Conservation (phyloP, 306 rosid species). For the Alnus rubra region DNA sequence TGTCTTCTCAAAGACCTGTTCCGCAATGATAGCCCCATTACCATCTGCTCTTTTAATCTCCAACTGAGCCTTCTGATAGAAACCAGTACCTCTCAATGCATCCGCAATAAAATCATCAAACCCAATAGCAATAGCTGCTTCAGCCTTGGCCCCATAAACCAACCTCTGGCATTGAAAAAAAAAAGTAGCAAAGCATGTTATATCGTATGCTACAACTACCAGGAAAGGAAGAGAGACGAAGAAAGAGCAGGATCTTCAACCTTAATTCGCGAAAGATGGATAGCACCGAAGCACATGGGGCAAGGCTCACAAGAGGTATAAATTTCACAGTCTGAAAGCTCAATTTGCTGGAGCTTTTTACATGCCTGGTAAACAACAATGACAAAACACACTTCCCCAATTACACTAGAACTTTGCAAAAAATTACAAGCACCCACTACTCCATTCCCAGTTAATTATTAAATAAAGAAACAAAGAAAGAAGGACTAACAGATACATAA, state of each 20-base stretch:
- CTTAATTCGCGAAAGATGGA: slow-evolving; percentile 93
- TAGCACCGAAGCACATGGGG: slow-evolving; percentile 99
- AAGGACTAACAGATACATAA: neutral
- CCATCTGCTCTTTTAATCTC: slow-evolving; percentile 97
- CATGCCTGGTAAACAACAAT: slow-evolving; percentile 63
- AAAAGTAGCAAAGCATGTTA: neutral
- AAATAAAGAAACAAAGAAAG: neutral
- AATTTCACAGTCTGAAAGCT: slow-evolving; percentile 88
- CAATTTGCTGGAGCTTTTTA: slow-evolving; percentile 77
- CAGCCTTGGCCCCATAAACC: slow-evolving; percentile 96
- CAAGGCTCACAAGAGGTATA: slow-evolving; percentile 98
- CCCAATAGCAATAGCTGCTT: slow-evolving; percentile 94
- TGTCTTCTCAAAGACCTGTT: slow-evolving; percentile 91
- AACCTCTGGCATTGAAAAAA: slow-evolving; percentile 52
- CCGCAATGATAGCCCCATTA: slow-evolving; percentile 73
- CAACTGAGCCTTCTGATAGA: slow-evolving; percentile 80
- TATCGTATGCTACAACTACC: slow-evolving; percentile 2
- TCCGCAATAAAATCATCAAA: slow-evolving; percentile 94
- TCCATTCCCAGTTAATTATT: neutral
- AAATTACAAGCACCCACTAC: neutral
- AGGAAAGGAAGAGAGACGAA: neutral
- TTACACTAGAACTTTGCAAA: neutral
- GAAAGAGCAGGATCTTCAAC: slow-evolving; percentile 34
- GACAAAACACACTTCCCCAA: neutral
- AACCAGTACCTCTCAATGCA: slow-evolving; percentile 86